Base-by-base conservation (phyloP, 805 yeast species). In the Cyberlindnera mrakii region DNA sequence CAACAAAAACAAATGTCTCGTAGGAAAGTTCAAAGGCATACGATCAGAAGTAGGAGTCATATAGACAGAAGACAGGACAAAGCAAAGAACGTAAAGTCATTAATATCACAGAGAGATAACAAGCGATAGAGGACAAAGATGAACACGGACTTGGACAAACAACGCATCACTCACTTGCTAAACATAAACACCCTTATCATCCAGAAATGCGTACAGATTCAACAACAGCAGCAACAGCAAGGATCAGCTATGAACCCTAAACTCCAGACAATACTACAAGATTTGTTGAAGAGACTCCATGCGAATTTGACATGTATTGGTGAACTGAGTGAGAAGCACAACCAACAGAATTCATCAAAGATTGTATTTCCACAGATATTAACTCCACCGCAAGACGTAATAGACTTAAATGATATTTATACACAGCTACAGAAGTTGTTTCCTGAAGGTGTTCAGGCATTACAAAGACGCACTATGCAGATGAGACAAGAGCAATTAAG, bases 301-400 rank as follows among this genome's bases (percentile, higher is more conserved):
- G 49, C 62, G 2, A 58, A 58, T 32, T 38, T 58, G 7, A 55
- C 60, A 2, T 58, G 62, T 39, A 58, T 58, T 32, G 62, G 61
- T 0, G 62, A 58, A 27, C 39, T 58, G 1, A 47, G 54, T 7
- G 62, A 58, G 25, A 56, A 48, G 32, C 53, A 52, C 25, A 54
- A 49, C 36, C 51, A 39, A 9, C 39, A 41, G 1, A 45, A 50
- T 36, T 23, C 33, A 4, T 23, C 35, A 25, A 50, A 51, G 31
- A 34, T 44, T 2, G 46, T 55, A n/a, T 58, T 47, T 29, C 62
- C 62, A 4, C 39, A 41, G 16, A 55, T 58, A 3, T 30, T 58
- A 42, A 44, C 48, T 11, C 55, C 60, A 4, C 60, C 60, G 6
- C 56, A 53, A 8, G 60, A 56, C 13, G 46, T 54, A 35, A 37